Evolutionary conservation across 1,284 basidiomycete genomes (phyloP), one percentile per base, ranked within the genome.

Genomic region (Leccinum cinnamomeum): DNA sequence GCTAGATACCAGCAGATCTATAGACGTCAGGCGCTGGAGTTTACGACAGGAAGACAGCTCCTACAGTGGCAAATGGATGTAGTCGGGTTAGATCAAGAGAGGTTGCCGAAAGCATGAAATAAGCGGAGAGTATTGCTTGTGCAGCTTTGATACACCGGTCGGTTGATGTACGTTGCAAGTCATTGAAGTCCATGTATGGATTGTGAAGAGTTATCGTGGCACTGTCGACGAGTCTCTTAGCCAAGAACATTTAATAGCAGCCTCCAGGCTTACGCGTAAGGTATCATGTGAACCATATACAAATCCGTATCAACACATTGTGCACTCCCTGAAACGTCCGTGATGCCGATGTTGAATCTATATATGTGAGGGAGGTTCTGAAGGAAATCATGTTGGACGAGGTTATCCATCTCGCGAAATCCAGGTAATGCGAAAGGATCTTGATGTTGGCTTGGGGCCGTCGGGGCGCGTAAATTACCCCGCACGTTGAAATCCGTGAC

Each of bases 1-100:
- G 91, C 91, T 18, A 93, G 83, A 74, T 93, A 93, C 91, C 91
- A 93, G 71, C 91, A 92, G 57, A 93, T 92, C 91, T 93, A 67
- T n/a, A 23, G 63, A 70, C 61, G 62, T 64, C 56, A 62, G 67
- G 51, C 5, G 14, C 56, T 63, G 68, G 61, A 64, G 41, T 33
- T 18, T 3, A 44, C 55, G 28, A 11, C 25, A 67, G 35, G 50
- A 62, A 53, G 44, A 59, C 6, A 55, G 58, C 10, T 74, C 89
- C 63, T 71, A 92, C 91, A 65, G 87, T 87, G 18, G 88, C 87
- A 70, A 91, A 91, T 11, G 91, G 91, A 76, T 93, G 91, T 55
- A 93, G 72, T 56, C 89, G 79, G n/a, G 86, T 85, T 63, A 89
- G 86, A 65, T 92, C 89, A 62, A 91, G 79, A 35, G 90, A 91